Percentiles rank a stretch among this genome's conserved stretches.
Evolutionary conservation across 495 filamentous ascomycete genomes (phyloP).

Genomic region (Astrocystis sublimbata): DNA sequence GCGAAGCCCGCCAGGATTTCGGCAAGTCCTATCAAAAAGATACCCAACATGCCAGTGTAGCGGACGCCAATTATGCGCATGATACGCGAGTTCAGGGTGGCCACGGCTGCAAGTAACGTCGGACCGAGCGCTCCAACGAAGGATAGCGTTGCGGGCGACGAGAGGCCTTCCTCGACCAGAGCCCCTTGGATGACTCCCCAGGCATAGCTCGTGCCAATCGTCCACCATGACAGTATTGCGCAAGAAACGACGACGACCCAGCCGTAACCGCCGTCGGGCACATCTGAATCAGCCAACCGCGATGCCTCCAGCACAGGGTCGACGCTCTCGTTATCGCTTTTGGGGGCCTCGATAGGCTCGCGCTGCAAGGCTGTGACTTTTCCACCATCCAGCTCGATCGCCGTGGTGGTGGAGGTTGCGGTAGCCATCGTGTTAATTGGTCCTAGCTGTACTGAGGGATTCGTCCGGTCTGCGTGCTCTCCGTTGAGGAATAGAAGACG

Average conservation of each 20-base stretch:
- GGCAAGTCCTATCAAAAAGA: constrained; percentile 49
- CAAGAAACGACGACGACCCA: constrained; percentile 59
- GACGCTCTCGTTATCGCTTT: not conserved
- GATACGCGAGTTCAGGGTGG: constrained; percentile 51
- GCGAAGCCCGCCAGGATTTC: constrained; percentile 54
- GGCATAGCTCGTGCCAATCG: constrained; percentile 52
- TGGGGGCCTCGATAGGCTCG: constrained; percentile 3
- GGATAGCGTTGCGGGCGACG: constrained; percentile 51
- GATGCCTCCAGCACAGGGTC: constrained; percentile 54
- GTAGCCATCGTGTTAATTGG: constrained; percentile 11
- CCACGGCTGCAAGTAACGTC: constrained; percentile 51
- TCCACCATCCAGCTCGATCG: not conserved
- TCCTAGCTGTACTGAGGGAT: no score
- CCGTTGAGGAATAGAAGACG: not conserved
- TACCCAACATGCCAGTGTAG: constrained; percentile 45
- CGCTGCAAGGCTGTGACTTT: not conserved
- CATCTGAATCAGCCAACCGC: constrained; percentile 47
- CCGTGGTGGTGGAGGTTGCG: constrained; percentile 6
- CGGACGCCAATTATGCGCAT: constrained; percentile 52
- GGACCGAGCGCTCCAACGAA: constrained; percentile 58
- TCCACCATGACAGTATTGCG: constrained; percentile 55
- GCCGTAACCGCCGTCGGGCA: constrained; percentile 61
- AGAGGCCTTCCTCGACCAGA: constrained; percentile 48
- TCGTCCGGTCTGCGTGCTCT: not conserved
- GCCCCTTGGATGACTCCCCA: constrained; percentile 62